These are phyloP conservation scores for Ogataea ganodermae DNA, from an alignment of 805 yeast species.

Conservation along the genomic window DNA sequence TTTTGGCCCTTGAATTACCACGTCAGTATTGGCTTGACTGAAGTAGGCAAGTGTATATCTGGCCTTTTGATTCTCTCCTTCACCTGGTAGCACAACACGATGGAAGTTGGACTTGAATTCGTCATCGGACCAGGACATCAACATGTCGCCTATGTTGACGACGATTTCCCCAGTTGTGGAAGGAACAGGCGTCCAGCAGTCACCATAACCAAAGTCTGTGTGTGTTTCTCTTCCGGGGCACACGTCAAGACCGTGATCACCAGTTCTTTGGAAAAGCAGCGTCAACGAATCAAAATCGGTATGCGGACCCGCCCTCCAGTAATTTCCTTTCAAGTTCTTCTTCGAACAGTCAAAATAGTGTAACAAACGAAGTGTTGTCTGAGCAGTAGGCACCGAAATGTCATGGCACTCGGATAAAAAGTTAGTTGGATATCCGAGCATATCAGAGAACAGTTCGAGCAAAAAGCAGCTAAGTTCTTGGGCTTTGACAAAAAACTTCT, in stretches of 20 bases:
- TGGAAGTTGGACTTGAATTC: constrained; percentile 37
- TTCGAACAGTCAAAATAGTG: constrained; percentile 36
- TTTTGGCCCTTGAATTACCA: constrained; percentile 32
- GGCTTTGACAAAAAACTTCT: constrained; percentile 27
- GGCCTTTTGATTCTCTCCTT: constrained; percentile 33
- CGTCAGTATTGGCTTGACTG: constrained; percentile 39
- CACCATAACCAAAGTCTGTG: constrained; percentile 37
- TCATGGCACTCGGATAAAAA: constrained; percentile 34
- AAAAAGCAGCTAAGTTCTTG: constrained; percentile 31
- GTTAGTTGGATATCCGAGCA: constrained; percentile 32
- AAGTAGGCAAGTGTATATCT: constrained; percentile 39
- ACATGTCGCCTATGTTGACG: constrained; percentile 41
- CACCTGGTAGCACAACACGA: constrained; percentile 35
- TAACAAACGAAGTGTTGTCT: constrained; percentile 37
- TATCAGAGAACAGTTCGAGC: constrained; percentile 34
- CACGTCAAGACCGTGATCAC: constrained; percentile 39
- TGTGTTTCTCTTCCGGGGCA: constrained; percentile 41
- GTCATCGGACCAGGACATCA: constrained; percentile 42
- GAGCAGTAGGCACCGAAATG: constrained; percentile 32
- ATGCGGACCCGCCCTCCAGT: constrained; percentile 42
- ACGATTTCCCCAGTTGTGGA: constrained; percentile 38
- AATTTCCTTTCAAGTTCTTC: constrained; percentile 23
- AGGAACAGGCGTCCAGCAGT: constrained; percentile 38
- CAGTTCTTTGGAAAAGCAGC: constrained; percentile 37
- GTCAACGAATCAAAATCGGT: constrained; percentile 41